phyloP scores from a whole-genome alignment of 2,329 filamentous ascomycete genomes.

The Lecanoromycetidae sp. region DNA sequence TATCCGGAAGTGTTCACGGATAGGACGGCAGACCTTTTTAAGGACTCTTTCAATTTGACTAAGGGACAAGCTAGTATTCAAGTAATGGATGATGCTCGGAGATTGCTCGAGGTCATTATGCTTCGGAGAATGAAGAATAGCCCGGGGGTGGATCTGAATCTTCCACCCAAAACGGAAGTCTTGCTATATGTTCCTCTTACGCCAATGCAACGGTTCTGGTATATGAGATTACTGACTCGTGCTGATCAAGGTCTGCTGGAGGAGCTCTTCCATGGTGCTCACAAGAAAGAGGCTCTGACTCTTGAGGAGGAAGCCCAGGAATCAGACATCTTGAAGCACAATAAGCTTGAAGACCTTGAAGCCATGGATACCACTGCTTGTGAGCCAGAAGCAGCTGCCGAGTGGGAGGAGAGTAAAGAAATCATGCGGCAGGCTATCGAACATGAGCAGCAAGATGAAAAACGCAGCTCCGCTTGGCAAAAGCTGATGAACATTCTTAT shows the following conservation, averaged over 20 bases:
- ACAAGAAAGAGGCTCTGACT: conserved; percentile 21
- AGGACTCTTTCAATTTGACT: conserved; percentile 44
- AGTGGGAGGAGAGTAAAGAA: conserved; percentile 37
- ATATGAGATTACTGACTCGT: conserved; percentile 44
- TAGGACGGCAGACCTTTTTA: conserved; percentile 40
- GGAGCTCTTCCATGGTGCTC: conserved; percentile 40
- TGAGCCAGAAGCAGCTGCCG: conserved; percentile 25
- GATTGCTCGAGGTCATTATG: conserved; percentile 46
- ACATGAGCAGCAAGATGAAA: conserved; percentile 60
- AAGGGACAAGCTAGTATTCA: conserved; percentile 41
- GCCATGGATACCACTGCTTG: conserved; percentile 21
- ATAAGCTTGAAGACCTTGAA: conserved; percentile 27
- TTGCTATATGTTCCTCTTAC: conserved; percentile 46
- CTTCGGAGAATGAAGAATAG: conserved; percentile 46
- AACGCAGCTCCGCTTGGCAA: conserved; percentile 38
- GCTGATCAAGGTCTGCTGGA: conserved; percentile 40
- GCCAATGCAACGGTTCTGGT: conserved; percentile 47
- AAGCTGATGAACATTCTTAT: conserved; percentile 44
- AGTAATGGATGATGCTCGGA: conserved; percentile 42
- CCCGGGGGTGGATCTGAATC: conserved; percentile 40
- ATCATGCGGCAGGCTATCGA: conserved; percentile 37
- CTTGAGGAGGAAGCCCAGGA: conserved; percentile 12
- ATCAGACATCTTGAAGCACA: conserved; percentile 31
- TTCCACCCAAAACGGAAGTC: conserved; percentile 47
- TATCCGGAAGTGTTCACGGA: conserved; percentile 45